Base-by-base conservation (phyloP, 768 basidiomycete species). In the Mycena vitilis region DNA sequence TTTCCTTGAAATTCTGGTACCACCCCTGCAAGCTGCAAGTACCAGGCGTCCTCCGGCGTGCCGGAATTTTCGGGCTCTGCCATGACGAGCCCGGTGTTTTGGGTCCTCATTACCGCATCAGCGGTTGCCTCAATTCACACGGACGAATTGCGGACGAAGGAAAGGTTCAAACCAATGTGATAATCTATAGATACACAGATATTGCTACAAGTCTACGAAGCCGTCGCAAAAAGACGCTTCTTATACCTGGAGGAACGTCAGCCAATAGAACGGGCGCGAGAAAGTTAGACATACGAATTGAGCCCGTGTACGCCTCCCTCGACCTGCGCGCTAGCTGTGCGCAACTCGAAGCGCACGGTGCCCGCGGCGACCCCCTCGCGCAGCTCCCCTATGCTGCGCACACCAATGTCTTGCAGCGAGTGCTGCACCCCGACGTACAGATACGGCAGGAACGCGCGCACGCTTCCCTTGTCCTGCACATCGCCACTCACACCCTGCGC, bases 401-500 rank as follows among this genome's bases (percentile, higher is more conserved):
- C 88, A 30, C 97, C 97, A 63, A 96, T 86, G 72, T 99, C 97
- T 83, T 99, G 97, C 71, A 98, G 83, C 71, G 95, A 96, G 80
- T 98, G 96, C 79, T 98, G 96, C 45, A 95, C 83, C 5, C 94
- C 94, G 5, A 87, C 86, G 63, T 92, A 81, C 42, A 95, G 81
- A 76, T 95, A 96, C 2, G 96, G 97, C 59, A 99, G 76, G 80
- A 99, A 99, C 60, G 93, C 92, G 82, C 89, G 91, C 73, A 98
- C 89, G 68, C 94, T 95, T 8, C 98, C 98, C 85, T 98, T 98
- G 81, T 99, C 97, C 80, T 95, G 93, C 13, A 99, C 97, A 74
- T 98, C 95, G 15, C 97, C 97, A 15, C 94, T 93, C 11, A 99
- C 97, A 68, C 95, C 95, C 79, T 96, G 95, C 1, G 96, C 97